Conservation (phyloP, 2,329 filamentous ascomycete species). For the Conoideocrella luteorostrata region DNA sequence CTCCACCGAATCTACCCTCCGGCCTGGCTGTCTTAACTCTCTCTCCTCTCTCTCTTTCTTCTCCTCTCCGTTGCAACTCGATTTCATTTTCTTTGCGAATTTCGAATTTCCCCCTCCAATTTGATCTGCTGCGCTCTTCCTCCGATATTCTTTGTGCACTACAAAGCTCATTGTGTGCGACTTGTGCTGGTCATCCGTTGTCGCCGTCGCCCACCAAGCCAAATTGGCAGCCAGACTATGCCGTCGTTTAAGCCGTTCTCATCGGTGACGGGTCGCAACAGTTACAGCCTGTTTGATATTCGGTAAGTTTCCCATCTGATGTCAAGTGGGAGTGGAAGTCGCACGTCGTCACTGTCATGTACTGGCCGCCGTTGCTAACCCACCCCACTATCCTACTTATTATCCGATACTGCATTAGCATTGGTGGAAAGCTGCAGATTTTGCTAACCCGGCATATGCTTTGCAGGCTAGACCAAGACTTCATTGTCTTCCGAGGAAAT, state of each 20-base stretch:
- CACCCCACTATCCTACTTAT: neutral
- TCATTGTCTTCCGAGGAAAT: slow-evolving; percentile 70
- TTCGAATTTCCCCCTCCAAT: neutral
- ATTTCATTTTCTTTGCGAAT: neutral
- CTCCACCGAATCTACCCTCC: slow-evolving; percentile 6
- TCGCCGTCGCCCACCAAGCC: slow-evolving; percentile 1
- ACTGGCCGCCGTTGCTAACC: neutral
- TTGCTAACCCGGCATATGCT: neutral
- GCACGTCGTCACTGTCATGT: neutral
- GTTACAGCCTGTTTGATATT: slow-evolving; percentile 51
- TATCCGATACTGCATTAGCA: too few species aligned
- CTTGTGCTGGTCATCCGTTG: too few species aligned
- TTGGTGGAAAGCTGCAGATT: neutral
- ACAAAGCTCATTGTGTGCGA: neutral
- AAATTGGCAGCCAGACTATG: slow-evolving; percentile 30
- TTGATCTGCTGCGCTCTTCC: neutral
- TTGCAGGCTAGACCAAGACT: slow-evolving; percentile 66
- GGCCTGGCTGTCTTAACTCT: slow-evolving; percentile 1
- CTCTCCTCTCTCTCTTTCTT: neutral
- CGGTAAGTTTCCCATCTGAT: slow-evolving; percentile 34
- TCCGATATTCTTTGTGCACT: neutral
- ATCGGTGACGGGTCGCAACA: slow-evolving; percentile 43
- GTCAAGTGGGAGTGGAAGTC: neutral
- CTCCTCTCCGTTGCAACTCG: neutral
- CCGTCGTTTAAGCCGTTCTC: slow-evolving; percentile 51